Base-by-base conservation (phyloP, 176 grass and related monocot genomes). In the Carex cristatella region DNA sequence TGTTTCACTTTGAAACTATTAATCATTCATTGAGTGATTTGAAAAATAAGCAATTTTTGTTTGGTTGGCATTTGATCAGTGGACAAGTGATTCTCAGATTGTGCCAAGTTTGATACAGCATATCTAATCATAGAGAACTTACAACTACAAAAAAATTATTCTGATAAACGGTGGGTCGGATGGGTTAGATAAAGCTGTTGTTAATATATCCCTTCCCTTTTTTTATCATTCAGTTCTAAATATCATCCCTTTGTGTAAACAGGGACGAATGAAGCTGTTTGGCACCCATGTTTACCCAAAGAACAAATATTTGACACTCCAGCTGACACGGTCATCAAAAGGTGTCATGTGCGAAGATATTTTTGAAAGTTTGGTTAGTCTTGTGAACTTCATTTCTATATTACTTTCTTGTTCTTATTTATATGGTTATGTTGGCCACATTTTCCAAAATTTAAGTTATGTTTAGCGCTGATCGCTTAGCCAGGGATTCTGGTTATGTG, bases 251-350 rank as follows among this genome's bases (percentile, higher is more conserved):
- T 55, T 86, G 15, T 70, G 66, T 15, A 44, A 84, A 74, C 75
- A 93, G 91, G 94, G 95, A 68, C 87, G 92, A 73, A 93, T 98
- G 93, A 98, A 98, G 92, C 85, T 98, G 18, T 90, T 98, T 10
- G 95, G 93, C 0, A 98, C 95, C n/a, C 93, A 98, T 61, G 85
- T 92, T 57, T 98, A 98, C 88, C 93, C 95, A 9, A 98, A 98
- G 88, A 98, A 95, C 89, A 98, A 98, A 87, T 98, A 98, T 84
- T 88, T 98, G 49, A 93, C 95, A 9, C 91, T 98, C 70, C 95
- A 98, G 68, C 90, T 98, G 84, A 92, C 83, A 1, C 91, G 84
- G 65, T 98, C 95, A 18, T 76, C 85, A 65, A 98, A 98, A 83
- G 93, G 95, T 28, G 89, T 98, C 38, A 81, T 77, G 53, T 94